A percentile compares a stretch with the other conserved stretches of the same genome.
Conservation (phyloP, 305 asterid species). For the Coffea humblotiana region DNA sequence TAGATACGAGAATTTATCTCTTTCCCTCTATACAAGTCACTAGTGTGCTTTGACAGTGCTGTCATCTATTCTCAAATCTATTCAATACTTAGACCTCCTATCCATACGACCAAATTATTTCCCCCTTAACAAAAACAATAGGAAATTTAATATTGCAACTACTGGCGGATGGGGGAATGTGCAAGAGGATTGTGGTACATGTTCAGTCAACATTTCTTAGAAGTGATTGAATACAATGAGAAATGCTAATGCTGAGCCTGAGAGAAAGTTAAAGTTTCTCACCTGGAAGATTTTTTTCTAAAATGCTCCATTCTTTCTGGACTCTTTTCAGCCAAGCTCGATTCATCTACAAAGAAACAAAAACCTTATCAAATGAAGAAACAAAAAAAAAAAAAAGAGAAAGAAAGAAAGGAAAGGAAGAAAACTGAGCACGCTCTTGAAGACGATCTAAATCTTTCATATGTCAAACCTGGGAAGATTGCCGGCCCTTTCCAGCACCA, state of each 20-base stretch:
- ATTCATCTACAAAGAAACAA: slow-evolving; percentile 45
- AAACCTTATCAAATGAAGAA: neutral
- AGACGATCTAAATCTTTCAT: neutral
- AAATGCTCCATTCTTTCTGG: slow-evolving; percentile 87
- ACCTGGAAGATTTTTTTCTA: slow-evolving; percentile 88
- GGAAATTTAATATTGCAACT: neutral
- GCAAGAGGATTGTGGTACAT: neutral
- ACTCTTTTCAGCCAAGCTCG: slow-evolving; percentile 81
- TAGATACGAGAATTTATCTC: neutral
- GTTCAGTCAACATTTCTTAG: neutral
- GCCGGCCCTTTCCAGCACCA: slow-evolving; percentile 48
- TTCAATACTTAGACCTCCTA: neutral
- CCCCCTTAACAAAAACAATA: neutral
- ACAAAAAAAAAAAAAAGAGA: neutral
- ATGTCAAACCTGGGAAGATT: slow-evolving; percentile 56
- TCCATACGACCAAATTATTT: neutral
- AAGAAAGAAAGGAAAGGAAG: neutral
- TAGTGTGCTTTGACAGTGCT: neutral
- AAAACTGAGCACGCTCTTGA: neutral
- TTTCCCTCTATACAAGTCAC: neutral
- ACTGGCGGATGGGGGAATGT: neutral
- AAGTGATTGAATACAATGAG: neutral
- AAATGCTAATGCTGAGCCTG: neutral
- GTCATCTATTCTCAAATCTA: neutral
- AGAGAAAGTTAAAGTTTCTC: slow-evolving; percentile 31